phyloP scores from a whole-genome alignment of 2,329 filamentous ascomycete species.

The Dryadomyces quercivorus region DNA sequence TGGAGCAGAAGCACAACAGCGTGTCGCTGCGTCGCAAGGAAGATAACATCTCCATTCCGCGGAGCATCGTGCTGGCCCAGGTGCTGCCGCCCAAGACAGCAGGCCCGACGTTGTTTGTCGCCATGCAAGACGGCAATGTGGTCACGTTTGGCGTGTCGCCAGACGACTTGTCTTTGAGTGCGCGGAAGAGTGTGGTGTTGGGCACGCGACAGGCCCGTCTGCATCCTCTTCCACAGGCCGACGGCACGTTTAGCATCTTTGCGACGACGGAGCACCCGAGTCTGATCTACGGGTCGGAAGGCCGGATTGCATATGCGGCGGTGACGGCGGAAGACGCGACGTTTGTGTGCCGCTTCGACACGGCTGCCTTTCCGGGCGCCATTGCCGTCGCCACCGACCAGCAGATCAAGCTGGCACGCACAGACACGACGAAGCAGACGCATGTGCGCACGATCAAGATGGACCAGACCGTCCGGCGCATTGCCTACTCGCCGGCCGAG shows the following conservation, averaged over 20 bases:
- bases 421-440: constrained; percentile 77
- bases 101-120: constrained; percentile 69
- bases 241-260: constrained; percentile 67
- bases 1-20: constrained; percentile 50
- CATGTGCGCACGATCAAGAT: constrained; percentile 74
- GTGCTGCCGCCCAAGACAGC: constrained; percentile 49
- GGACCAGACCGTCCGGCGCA: constrained; percentile 69
- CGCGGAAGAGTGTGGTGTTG: constrained; percentile 69
- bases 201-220: constrained; percentile 78
- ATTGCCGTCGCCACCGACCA: constrained; percentile 69
- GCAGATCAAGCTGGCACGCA: constrained; percentile 65
- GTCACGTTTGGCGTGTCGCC: constrained; percentile 66
- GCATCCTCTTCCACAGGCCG: constrained; percentile 58
- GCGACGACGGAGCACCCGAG: constrained; percentile 91
- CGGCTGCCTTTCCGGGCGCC: constrained; percentile 65
- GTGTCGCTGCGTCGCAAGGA: constrained; percentile 46
- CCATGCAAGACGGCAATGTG: constrained; percentile 86
- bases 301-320: constrained; percentile 81
- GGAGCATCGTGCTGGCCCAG: constrained; percentile 69
- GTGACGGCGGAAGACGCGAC: constrained; percentile 81
- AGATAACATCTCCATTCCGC: constrained; percentile 66
- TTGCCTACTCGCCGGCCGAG: constrained; percentile 71
- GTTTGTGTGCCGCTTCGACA: constrained; percentile 71
- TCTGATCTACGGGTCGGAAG: constrained; percentile 81
- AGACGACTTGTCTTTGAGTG: constrained; percentile 48